Conservation (phyloP, 164 flowering plant species). For the Chimonanthus salicifolius region DNA sequence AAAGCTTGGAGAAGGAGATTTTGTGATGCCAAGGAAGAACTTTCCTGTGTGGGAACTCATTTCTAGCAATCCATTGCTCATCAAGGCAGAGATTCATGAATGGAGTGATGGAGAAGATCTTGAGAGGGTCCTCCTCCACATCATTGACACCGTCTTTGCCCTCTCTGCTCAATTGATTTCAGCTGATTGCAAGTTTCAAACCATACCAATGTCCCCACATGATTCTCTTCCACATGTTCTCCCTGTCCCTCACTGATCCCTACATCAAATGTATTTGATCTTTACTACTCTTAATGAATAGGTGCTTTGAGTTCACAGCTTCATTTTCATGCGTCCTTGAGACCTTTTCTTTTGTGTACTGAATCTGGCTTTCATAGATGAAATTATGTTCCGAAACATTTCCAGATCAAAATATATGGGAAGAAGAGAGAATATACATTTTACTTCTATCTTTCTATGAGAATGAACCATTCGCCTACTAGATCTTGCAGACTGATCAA, state of each 20-base stretch:
- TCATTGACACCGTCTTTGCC: constrained; percentile 21
- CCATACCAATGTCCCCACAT: constrained; percentile 10
- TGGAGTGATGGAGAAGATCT: constrained; percentile 76
- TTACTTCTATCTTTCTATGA: too few species aligned
- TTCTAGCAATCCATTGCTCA: constrained; percentile 28
- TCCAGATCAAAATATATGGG: too few species aligned
- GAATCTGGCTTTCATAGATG: too few species aligned
- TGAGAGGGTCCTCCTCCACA: constrained; percentile 31
- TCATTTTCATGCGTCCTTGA: too few species aligned
- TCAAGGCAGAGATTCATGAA: constrained; percentile 58
- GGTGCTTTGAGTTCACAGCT: too few species aligned
- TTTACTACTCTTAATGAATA: too few species aligned
- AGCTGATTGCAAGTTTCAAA: constrained; percentile 15
- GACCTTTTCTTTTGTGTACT: too few species aligned
- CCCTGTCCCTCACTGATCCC: constrained; percentile 10
- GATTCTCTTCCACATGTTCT: constrained; percentile 13
- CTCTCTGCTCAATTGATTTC: constrained; percentile 2
- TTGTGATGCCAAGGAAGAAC: constrained; percentile 70
- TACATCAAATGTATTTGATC: too few species aligned
- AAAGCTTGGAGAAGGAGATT: constrained; percentile 43
- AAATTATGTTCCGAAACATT: too few species aligned
- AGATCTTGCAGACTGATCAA: too few species aligned
- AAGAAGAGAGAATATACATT: too few species aligned
- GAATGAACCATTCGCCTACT: too few species aligned
- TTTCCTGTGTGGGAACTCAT: constrained; percentile 74